Conservation (phyloP, 1,284 basidiomycete genomes). For the Cryptococcus hybrid region DNA sequence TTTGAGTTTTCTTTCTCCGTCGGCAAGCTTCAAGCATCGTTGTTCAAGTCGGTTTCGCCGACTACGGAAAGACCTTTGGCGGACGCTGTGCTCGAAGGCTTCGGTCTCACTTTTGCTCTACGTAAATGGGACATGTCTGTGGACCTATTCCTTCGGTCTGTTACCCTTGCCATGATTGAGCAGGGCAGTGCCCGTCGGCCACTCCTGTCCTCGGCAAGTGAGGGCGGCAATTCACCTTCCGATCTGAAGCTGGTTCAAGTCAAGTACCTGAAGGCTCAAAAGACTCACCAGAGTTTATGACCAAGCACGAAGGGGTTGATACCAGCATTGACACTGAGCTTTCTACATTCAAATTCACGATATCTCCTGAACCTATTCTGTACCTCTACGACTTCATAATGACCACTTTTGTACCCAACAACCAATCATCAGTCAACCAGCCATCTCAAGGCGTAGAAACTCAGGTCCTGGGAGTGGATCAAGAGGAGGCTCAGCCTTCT, state of each 20-base stretch:
- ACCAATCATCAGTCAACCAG: constrained; percentile 18
- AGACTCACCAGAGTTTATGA: constrained; percentile 82
- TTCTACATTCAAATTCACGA: constrained; percentile 88
- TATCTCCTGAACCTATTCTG: constrained; percentile 88
- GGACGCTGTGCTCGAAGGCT: constrained; percentile 75
- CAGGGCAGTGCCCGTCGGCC: constrained; percentile 60
- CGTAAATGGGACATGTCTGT: constrained; percentile 87
- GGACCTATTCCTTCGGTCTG: constrained; percentile 73
- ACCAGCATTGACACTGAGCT: constrained; percentile 85
- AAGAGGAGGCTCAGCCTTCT: constrained; percentile 10
- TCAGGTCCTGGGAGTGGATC: constrained; percentile 13
- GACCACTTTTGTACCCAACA: constrained; percentile 78
- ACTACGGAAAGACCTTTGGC: constrained; percentile 58
- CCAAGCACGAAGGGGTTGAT: constrained; percentile 80
- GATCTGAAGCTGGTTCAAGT: constrained; percentile 77
- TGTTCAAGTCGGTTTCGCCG: constrained; percentile 61
- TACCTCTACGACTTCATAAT: constrained; percentile 97
- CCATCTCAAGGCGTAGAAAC: constrained; percentile 16
- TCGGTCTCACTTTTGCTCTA: constrained; percentile 69
- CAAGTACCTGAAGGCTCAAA: constrained; percentile 76
- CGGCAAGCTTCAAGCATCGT: constrained; percentile 76
- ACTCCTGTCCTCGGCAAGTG: constrained; percentile 71
- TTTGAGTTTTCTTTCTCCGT: constrained; percentile 92
- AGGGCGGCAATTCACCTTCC: constrained; percentile 45
- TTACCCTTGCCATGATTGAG: constrained; percentile 60